A percentile compares a stretch with the other conserved stretches of the same genome.
Evolutionary conservation across 306 rosid genomes (phyloP).

Genomic region (Purshia tridentata): DNA sequence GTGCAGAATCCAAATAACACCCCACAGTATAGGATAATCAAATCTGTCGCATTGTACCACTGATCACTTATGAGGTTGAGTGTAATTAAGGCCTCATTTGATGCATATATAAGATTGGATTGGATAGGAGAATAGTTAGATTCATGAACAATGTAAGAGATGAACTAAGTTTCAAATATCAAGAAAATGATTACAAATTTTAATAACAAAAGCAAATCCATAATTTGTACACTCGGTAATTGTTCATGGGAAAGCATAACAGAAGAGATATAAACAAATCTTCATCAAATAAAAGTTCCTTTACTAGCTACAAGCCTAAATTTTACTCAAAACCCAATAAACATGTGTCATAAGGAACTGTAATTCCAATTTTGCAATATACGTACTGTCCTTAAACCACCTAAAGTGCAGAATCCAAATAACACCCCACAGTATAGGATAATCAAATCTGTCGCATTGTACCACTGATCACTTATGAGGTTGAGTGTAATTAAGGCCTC

Average conservation of each 20-base stretch:
- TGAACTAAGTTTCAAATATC: not conserved
- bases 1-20: not conserved
- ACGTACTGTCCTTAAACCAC: not conserved
- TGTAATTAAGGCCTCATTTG: not conserved
- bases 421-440: not conserved
- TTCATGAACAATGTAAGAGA: not conserved
- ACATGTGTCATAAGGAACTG: not conserved
- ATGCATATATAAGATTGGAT: too few relatives aligned
- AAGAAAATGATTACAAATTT: not conserved
- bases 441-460: not conserved
- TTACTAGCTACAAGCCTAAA: not conserved
- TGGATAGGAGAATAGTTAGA: too few relatives aligned
- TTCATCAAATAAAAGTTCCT: not conserved
- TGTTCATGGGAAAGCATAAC: not conserved
- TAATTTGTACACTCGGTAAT: not conserved
- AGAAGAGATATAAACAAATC: not conserved
- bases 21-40: not conserved
- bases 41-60: not conserved
- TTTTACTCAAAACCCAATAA: not conserved
- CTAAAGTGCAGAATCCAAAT: not conserved
- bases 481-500: not conserved
- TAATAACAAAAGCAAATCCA: too few relatives aligned
- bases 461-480: not conserved
- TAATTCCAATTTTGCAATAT: not conserved
- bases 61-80: not conserved